These are phyloP conservation scores for Naganishia friedmannii DNA, from an alignment of 768 basidiomycete genomes.

Conservation along the genomic window DNA sequence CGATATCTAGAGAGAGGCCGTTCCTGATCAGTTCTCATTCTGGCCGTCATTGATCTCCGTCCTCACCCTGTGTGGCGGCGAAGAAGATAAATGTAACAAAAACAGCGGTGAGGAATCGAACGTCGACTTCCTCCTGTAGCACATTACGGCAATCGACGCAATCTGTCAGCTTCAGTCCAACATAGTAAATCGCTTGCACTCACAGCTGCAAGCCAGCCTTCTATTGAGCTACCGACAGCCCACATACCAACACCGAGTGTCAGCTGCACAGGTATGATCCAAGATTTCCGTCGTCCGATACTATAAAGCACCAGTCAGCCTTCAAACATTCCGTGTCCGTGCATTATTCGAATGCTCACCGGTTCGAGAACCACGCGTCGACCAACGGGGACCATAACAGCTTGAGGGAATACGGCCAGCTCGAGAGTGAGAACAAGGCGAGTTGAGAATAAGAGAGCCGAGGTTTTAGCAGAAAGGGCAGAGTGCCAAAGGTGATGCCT, in stretches of 20 bases:
- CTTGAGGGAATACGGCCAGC: slow-evolving; percentile 81
- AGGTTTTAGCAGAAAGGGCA: slow-evolving; percentile 92
- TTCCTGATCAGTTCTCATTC: slow-evolving; percentile 55
- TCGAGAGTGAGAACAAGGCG: slow-evolving; percentile 85
- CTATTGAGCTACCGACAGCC: slow-evolving; percentile 60
- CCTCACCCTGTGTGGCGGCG: slow-evolving; percentile 88
- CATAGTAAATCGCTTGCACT: slow-evolving; percentile 37
- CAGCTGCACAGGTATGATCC: slow-evolving; percentile 97
- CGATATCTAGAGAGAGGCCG: slow-evolving; percentile 72
- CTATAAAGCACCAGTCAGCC: slow-evolving; percentile 18
- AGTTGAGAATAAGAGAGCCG: slow-evolving; percentile 96
- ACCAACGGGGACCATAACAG: slow-evolving; percentile 96
- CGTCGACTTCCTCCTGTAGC: slow-evolving; percentile 72
- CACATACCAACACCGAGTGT: slow-evolving; percentile 72
- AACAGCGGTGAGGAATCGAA: slow-evolving; percentile 71
- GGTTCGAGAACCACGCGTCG: slow-evolving; percentile 75
- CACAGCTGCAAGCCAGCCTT: slow-evolving; percentile 75
- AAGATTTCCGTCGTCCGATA: slow-evolving; percentile 87
- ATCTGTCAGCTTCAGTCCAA: background rate
- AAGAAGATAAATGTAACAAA: slow-evolving; percentile 90
- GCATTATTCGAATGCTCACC: background rate
- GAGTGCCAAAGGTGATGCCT: slow-evolving; percentile 89
- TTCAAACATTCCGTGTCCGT: background rate
- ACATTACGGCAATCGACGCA: background rate
- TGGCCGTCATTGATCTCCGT: background rate